Evolutionary conservation across 176 grass and related monocot species (phyloP).

Genomic region (Thalia dealbata): DNA sequence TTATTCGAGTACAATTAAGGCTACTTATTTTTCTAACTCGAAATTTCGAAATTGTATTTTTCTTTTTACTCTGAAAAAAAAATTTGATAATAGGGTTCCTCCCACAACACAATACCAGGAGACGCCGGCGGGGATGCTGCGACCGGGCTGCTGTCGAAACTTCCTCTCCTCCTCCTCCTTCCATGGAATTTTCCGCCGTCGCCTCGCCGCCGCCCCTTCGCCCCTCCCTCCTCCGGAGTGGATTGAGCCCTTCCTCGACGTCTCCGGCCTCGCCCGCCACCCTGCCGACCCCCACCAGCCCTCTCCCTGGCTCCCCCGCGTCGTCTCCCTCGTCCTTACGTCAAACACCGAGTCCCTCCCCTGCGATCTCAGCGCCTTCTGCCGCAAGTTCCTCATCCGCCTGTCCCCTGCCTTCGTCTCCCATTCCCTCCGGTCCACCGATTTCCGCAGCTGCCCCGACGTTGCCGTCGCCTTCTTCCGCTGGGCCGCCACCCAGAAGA

Average conservation of each 20-base stretch:
- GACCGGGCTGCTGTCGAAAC: background rate
- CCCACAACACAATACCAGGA: background rate
- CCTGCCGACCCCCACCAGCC: conserved; percentile 16
- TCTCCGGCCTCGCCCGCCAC: conserved; percentile 37
- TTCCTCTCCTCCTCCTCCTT: conserved; percentile 4
- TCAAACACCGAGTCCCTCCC: conserved; percentile 38
- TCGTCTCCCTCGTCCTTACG: conserved; percentile 55
- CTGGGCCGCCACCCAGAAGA: conserved; percentile 29
- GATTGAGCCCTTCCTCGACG: conserved; percentile 51
- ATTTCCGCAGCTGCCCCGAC: conserved; percentile 36
- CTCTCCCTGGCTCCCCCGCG: conserved; percentile 63
- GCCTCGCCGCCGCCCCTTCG: conserved; percentile 5
- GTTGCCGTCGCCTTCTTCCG: conserved; percentile 57
- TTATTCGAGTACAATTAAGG: no score
- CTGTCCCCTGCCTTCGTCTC: conserved; percentile 65
- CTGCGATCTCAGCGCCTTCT: conserved; percentile 58
- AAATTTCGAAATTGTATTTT: no score
- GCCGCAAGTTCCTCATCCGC: conserved; percentile 54
- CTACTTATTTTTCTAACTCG: no score
- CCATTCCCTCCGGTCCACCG: conserved; percentile 37
- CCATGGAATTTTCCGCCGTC: background rate
- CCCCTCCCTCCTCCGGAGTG: conserved; percentile 33
- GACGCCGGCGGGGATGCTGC: background rate
- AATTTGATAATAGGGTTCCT: no score
- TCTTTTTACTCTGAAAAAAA: no score